Evolutionary conservation across 2,329 filamentous ascomycete species (phyloP), one percentile per base, ranked within the genome.

Genomic region (Cytospora mali): DNA sequence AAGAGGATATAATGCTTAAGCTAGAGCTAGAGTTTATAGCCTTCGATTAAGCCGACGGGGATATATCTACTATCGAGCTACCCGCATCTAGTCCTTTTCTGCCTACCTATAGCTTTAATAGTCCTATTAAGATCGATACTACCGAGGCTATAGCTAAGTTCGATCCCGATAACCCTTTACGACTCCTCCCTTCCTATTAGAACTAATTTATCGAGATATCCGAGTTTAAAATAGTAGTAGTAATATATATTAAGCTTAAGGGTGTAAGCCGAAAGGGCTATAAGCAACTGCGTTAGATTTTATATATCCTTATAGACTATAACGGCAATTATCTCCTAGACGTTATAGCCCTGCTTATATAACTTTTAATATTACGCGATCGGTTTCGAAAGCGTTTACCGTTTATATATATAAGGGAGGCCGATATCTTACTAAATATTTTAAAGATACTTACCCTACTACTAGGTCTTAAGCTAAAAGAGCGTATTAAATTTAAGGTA

Each of bases 371-470:
- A 46, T 46, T 46, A 46, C 18, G 18, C 18, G 18, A 46, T 18
- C 18, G n/a, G 6, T 46, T 46, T 46, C n/a, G n/a, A 46, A 46
- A 46, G 39, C 39, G 14, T 21, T 46, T 46, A 46, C 39, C 14
- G 14, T 18, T 46, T 46, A 46, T 46, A 46, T 46, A 46, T 46
- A 46, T 46, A 46, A 46, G n/a, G n/a, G n/a, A 46, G 39, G 39
- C n/a, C 18, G n/a, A 46, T 46, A 46, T 46, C n/a, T 18, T 14
- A 5, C 14, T 46, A 6, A 46, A 46, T 46, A 46, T 46, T 14
- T 18, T 46, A 6, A 46, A 46, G n/a, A 46, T 46, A 46, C 39
- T 18, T 46, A 46, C 39, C 18, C n/a, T 46, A 46, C 39, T 46
- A 46, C n/a, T 46, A 46, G n/a, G n/a, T 18, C 39, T 46, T 46